Evolutionary conservation across 768 basidiomycete genomes (phyloP).

Genomic region (Lactifluus piperatus): DNA sequence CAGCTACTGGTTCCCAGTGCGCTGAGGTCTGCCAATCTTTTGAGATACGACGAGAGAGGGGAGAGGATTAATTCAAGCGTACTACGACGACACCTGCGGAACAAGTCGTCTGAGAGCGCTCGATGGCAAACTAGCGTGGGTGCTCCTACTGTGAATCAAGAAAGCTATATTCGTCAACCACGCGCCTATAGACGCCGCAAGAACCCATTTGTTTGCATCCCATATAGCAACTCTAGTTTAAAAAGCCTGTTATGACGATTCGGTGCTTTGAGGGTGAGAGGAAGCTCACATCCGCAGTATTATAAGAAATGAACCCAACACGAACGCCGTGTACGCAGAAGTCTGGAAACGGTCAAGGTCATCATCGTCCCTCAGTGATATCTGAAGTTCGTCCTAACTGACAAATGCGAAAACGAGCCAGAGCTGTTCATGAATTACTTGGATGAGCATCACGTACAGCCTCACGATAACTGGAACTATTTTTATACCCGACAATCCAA

Average conservation of each 20-base stretch:
- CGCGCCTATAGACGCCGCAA: background rate
- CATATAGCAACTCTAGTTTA: constrained; percentile 11
- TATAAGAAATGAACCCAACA: background rate
- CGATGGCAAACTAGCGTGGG: background rate
- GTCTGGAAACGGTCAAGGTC: background rate
- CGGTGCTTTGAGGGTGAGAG: background rate
- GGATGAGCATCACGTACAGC: background rate
- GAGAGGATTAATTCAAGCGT: background rate
- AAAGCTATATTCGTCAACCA: constrained; percentile 10
- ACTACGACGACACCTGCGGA: background rate
- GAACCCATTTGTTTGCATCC: background rate
- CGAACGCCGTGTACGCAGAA: constrained; percentile 1
- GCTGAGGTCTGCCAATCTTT: background rate
- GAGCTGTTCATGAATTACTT: background rate
- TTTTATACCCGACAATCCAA: constrained; percentile 7
- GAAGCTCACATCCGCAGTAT: constrained; percentile 10
- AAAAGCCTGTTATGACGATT: background rate
- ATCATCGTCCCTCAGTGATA: background rate
- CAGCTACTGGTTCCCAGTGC: background rate
- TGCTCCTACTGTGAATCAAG: constrained; percentile 10
- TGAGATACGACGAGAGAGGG: background rate
- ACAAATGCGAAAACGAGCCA: constrained; percentile 9
- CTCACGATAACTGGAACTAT: background rate
- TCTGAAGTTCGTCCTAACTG: background rate
- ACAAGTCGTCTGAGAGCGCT: background rate